These are phyloP conservation scores for Scleromitrula shiraiana DNA, from an alignment of 2,329 filamentous ascomycete genomes.

Conservation along the genomic window DNA sequence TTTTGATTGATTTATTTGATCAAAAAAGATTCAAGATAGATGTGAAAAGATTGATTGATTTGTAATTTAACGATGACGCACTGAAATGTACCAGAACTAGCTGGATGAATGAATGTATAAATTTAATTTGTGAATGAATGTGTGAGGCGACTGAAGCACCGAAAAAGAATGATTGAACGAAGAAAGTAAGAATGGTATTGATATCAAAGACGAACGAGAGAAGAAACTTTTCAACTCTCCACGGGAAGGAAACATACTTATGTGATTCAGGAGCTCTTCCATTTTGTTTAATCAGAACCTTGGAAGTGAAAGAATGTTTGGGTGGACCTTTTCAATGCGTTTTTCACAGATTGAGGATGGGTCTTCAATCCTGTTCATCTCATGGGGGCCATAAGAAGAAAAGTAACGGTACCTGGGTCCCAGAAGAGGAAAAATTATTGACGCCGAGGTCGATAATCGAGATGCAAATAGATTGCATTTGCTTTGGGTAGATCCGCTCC, in stretches of 20 bases:
- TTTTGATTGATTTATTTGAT: constrained; percentile 6
- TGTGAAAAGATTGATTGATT: not conserved
- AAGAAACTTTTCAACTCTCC: not conserved
- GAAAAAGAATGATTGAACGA: constrained; percentile 5
- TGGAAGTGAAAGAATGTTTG: not conserved
- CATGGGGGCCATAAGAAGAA: no score
- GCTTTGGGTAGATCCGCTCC: no score
- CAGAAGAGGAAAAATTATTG: no score
- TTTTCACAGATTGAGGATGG: not conserved
- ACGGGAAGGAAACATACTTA: constrained; percentile 3
- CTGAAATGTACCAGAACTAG: constrained; percentile 10
- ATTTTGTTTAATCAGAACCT: not conserved
- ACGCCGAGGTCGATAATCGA: no score
- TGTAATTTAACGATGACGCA: not conserved
- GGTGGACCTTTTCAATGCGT: not conserved
- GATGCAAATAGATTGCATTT: no score
- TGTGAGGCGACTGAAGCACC: constrained; percentile 7
- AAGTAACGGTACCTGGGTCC: no score
- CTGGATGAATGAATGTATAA: constrained; percentile 8
- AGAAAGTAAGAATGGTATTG: constrained; percentile 4
- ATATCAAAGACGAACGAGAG: constrained; percentile 2
- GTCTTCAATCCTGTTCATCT: not conserved
- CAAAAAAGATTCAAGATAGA: not conserved
- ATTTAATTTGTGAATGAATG: constrained; percentile 6
- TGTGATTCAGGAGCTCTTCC: not conserved